phyloP scores from a whole-genome alignment of 164 flowering plant genomes.

The Kalanchoe fedtschenkoi region DNA sequence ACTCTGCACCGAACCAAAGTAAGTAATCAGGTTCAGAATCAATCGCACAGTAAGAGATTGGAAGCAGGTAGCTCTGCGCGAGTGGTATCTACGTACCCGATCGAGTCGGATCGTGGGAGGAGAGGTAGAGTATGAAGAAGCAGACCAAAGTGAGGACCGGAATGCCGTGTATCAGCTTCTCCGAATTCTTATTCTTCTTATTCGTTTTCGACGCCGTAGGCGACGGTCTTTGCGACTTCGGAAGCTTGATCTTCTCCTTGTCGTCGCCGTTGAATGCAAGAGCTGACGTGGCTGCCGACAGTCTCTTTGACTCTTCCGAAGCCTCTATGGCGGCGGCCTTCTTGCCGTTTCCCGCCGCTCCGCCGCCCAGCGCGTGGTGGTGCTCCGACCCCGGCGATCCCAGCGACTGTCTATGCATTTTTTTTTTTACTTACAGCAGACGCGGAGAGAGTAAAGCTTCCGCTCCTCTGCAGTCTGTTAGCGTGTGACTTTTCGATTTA shows the following conservation, averaged over 20 bases:
- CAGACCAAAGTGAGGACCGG: constrained; percentile 55
- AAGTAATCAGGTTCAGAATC: neutral
- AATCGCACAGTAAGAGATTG: neutral
- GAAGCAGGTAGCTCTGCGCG: neutral
- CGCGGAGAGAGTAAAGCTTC: no score
- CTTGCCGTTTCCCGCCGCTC: no score
- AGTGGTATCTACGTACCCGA: constrained; percentile 23
- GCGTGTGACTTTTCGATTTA: no score
- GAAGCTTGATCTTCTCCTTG: constrained; percentile 11
- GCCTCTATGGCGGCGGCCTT: no score
- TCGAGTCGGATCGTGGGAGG: constrained; percentile 52
- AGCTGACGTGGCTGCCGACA: no score
- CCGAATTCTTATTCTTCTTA: constrained; percentile 18
- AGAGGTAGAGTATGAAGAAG: constrained; percentile 56
- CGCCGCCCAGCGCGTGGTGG: no score
- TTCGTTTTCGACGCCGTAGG: constrained; percentile 14
- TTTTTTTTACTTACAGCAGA: no score
- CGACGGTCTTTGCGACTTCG: neutral
- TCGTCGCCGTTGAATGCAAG: no score
- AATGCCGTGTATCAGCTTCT: constrained; percentile 45
- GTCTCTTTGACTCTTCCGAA: no score
- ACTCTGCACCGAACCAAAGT: constrained; percentile 19
- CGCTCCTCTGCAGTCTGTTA: no score
- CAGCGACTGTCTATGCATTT: no score
- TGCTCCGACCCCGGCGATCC: no score